Conservation (phyloP, 495 filamentous ascomycete genomes). For the Staphylotrichum tortipilum region DNA sequence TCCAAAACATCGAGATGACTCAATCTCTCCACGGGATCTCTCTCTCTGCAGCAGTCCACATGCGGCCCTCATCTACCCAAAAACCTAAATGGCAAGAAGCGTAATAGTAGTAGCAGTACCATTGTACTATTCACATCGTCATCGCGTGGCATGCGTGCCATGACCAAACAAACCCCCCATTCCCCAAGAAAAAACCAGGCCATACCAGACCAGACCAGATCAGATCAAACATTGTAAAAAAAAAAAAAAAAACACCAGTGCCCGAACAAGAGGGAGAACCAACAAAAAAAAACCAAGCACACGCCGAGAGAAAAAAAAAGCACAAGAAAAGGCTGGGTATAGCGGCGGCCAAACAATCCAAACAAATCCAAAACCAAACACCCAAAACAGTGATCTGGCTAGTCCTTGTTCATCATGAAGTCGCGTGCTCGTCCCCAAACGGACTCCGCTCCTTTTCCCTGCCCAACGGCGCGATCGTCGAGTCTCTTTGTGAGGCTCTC, state of each 20-base stretch:
- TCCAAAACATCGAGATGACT: too few relatives aligned
- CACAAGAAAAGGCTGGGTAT: neutral
- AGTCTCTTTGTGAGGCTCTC: slow-evolving; percentile 29
- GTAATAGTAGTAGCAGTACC: neutral
- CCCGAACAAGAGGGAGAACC: too few relatives aligned
- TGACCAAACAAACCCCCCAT: neutral
- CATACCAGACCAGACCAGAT: too few relatives aligned
- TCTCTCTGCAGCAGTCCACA: too few relatives aligned
- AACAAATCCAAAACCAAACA: too few relatives aligned
- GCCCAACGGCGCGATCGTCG: slow-evolving; percentile 17
- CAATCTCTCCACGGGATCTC: too few relatives aligned
- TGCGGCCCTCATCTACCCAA: too few relatives aligned
- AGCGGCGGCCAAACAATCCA: neutral
- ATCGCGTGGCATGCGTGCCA: too few relatives aligned
- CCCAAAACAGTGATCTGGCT: too few relatives aligned
- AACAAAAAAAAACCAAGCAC: neutral
- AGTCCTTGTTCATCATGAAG: slow-evolving; percentile 13
- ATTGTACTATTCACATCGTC: neutral
- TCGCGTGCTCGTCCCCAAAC: slow-evolving; percentile 49
- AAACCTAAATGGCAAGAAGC: neutral
- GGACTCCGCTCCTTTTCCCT: slow-evolving; percentile 38
- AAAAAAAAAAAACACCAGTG: too few relatives aligned
- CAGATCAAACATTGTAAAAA: too few relatives aligned
- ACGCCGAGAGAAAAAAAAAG: neutral
- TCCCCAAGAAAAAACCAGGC: neutral